Evolutionary conservation across 73 alveolate genomes (phyloP).

Genomic region (Vitrella brassicaformis): DNA sequence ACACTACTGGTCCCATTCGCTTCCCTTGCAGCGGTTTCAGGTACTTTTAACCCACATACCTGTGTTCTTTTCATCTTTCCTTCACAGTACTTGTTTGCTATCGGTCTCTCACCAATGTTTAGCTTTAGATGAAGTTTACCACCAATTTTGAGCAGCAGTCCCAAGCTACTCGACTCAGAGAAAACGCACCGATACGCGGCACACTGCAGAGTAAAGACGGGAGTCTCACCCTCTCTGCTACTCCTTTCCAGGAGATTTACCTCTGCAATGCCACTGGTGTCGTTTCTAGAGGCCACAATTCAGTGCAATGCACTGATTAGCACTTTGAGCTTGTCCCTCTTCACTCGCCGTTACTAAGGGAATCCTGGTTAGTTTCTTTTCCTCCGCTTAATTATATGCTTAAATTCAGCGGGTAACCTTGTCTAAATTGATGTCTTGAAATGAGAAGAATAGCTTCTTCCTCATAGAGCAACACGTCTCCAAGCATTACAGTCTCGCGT

Average conservation of each 20-base stretch:
- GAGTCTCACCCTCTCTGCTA: conserved; percentile 90
- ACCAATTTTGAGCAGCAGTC: conserved; percentile 88
- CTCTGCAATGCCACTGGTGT: conserved; percentile 61
- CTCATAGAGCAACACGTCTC: no score
- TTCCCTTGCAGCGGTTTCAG: conserved; percentile 89
- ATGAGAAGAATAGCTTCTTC: no score
- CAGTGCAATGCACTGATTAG: conserved; percentile 59
- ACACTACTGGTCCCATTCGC: no score
- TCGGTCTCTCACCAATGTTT: conserved; percentile 77
- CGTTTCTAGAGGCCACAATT: conserved; percentile 64
- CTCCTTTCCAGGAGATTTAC: conserved; percentile 68
- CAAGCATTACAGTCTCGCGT: no score
- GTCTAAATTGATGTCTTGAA: conserved; percentile 79
- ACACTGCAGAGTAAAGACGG: conserved; percentile 67
- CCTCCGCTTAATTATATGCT: conserved; percentile 94
- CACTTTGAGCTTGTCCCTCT: conserved; percentile 86
- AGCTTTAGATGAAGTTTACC: conserved; percentile 85
- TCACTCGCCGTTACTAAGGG: conserved; percentile 93
- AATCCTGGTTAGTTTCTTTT: conserved; percentile 78
- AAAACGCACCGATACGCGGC: conserved; percentile 71
- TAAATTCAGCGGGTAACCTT: conserved; percentile 91
- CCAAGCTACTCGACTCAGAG: conserved; percentile 87
- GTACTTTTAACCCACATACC: conserved; percentile 81
- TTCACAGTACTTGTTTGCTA: conserved; percentile 88
- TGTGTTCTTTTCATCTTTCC: conserved; percentile 90